Conservation (phyloP, 1,284 basidiomycete species). For the Marasmius tenuissimus region DNA sequence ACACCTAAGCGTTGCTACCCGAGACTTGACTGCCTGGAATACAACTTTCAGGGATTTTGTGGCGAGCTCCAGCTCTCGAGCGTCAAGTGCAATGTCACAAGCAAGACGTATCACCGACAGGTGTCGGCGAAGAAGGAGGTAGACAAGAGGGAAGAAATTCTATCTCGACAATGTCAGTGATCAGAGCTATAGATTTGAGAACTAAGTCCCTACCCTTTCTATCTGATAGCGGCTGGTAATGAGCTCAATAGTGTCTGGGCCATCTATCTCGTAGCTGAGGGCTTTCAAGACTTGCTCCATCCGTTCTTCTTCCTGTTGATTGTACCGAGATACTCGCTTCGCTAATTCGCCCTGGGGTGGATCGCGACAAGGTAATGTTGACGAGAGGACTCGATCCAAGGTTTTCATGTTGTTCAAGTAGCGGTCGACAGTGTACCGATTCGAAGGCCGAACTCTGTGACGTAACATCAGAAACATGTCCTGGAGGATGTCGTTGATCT, state of each 20-base stretch:
- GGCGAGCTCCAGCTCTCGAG: conserved; percentile 4
- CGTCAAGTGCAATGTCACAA: neutral
- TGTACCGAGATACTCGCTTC: conserved; percentile 4
- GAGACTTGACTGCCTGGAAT: conserved; percentile 3
- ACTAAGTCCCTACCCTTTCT: conserved; percentile 6
- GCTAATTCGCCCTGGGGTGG: neutral
- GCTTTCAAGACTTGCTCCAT: conserved; percentile 9
- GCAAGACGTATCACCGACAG: conserved; percentile 1
- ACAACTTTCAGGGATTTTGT: conserved; percentile 1
- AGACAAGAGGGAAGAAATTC: conserved; percentile 12
- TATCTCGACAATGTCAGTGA: neutral
- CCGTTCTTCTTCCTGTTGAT: conserved; percentile 5
- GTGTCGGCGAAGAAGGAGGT: conserved; percentile 8
- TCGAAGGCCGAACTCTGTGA: conserved; percentile 4
- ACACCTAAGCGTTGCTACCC: conserved; percentile 2
- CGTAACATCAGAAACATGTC: conserved; percentile 1
- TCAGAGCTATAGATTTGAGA: neutral
- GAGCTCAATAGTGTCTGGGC: conserved; percentile 10
- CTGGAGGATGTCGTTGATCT: conserved; percentile 5
- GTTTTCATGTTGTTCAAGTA: neutral
- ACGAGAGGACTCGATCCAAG: conserved; percentile 5
- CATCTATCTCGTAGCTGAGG: conserved; percentile 12
- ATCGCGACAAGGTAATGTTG: conserved; percentile 3
- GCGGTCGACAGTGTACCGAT: conserved; percentile 5
- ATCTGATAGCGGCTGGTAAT: conserved; percentile 9